Evolutionary conservation across 331 rosid species (phyloP), one percentile per base, ranked within the genome.

Genomic region (Quercus tomentella): DNA sequence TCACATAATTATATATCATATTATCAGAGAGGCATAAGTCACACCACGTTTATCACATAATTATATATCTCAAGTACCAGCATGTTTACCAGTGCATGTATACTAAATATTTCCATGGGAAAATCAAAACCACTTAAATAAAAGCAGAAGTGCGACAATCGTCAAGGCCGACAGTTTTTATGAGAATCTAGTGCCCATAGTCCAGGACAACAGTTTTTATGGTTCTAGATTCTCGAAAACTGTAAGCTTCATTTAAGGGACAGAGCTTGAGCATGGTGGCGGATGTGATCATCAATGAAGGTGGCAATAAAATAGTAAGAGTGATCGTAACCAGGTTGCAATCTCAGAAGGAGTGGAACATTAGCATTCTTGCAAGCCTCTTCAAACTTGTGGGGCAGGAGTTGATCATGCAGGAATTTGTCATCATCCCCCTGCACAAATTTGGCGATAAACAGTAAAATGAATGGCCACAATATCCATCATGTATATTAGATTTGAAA

Each of bases 211-310:
- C 2, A 16, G 26, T 66, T 57, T 43, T 21, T 49, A 14, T 45
- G 26, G 68, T 74, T 70, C 58, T 73, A 56, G 70, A 77, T 65
- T 77, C 70, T 72, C 23, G 80, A 65, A 20, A 63, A 30, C 45
- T 70, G 71, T 70, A 82, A 78, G 63, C 73, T 65, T 87, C 91
- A 89, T 31, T 80, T 79, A 63, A 83, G 91, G 62, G 84, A 83
- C 82, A 94, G 94, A 75, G 97, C 97, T 85, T 95, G 97, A 84
- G 93, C 94, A 80, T 92, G 98, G 89, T 92, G 97, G 25, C 60
- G 84, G 80, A 95, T 92, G 89, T 92, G 98, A 86, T 94, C 98
- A 10, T 92, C 97, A 12, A 94, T 87, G 90, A 94, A 92, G 80
- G 98, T 87, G 82, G 98, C 83, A 65, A 92, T 80, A 70, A 95